Conservation (phyloP, 139 green algal genomes). For the Diplosphaera chodatii region DNA sequence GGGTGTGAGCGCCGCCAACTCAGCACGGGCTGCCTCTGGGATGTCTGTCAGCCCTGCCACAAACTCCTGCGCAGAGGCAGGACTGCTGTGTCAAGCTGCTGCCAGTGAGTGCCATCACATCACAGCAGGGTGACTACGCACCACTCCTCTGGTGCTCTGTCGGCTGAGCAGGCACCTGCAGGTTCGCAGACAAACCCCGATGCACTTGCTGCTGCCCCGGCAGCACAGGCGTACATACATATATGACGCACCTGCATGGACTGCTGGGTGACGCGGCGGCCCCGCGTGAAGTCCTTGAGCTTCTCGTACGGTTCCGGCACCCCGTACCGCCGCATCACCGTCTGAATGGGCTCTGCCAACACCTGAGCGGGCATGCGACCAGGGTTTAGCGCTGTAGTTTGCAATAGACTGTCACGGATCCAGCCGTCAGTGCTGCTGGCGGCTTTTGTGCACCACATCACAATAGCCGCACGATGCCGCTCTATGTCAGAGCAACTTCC, state of each 20-base stretch:
- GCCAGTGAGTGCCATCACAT: background rate
- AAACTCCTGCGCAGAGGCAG: constrained; percentile 50
- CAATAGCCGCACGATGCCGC: too few relatives aligned
- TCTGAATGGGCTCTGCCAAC: constrained; percentile 98
- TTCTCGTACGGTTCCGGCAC: constrained; percentile 97
- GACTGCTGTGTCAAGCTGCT: background rate
- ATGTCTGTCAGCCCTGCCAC: constrained; percentile 73
- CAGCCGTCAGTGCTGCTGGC: too few relatives aligned
- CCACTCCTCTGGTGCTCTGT: background rate
- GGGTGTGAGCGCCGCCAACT: constrained; percentile 72
- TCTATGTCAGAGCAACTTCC: too few relatives aligned
- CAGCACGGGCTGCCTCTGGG: constrained; percentile 51
- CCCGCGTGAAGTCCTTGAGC: constrained; percentile 95
- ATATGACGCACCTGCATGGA: constrained; percentile 30
- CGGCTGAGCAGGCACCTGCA: too few relatives aligned
- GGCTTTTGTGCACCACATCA: too few relatives aligned
- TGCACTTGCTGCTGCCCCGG: background rate
- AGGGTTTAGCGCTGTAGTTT: too few relatives aligned
- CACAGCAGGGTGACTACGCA: background rate
- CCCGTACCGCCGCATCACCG: constrained; percentile 85
- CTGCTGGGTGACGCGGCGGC: constrained; percentile 65
- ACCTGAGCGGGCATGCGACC: constrained; percentile 41
- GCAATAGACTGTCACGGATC: too few relatives aligned
- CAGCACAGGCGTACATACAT: background rate
- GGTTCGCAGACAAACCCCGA: too few relatives aligned